Percentiles rank a stretch among this genome's conserved stretches.
Evolutionary conservation across 257 asterid species (phyloP).

Genomic region (Cruciata laevipes): DNA sequence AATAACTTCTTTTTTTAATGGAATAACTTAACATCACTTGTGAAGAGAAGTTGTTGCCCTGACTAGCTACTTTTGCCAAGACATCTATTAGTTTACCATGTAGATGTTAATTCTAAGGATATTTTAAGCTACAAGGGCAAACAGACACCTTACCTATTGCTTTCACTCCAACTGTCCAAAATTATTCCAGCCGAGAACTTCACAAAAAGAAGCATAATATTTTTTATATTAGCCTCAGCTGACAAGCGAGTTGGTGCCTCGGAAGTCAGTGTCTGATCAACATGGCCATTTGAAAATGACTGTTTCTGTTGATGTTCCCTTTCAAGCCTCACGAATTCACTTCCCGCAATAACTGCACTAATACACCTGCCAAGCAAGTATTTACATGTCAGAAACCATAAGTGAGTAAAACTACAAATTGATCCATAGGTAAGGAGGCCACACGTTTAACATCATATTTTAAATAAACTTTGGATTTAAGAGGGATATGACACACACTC

Average conservation of each 20-base stretch:
- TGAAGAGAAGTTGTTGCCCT: not conserved
- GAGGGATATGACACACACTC: too few species aligned
- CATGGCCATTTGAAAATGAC: slow-evolving; percentile 73
- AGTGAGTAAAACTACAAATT: not conserved
- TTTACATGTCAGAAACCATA: not conserved
- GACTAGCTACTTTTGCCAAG: not conserved
- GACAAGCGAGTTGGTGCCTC: slow-evolving; percentile 50
- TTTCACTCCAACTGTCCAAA: slow-evolving; percentile 82
- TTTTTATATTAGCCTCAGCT: slow-evolving; percentile 68
- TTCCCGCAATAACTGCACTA: slow-evolving; percentile 80
- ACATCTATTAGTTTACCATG: not conserved
- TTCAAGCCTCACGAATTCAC: slow-evolving; percentile 84
- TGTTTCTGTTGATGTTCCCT: slow-evolving; percentile 69
- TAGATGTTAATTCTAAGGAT: too few species aligned
- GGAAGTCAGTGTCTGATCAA: slow-evolving; percentile 48
- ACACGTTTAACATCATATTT: not conserved
- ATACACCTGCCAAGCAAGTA: slow-evolving; percentile 59
- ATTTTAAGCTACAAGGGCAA: not conserved
- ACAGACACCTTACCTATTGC: slow-evolving; percentile 41
- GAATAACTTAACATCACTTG: not conserved
- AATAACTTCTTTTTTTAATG: too few species aligned
- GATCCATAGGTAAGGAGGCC: not conserved
- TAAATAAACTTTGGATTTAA: not conserved
- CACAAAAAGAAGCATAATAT: slow-evolving; percentile 82
- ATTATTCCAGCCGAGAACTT: slow-evolving; percentile 84